phyloP scores from a whole-genome alignment of 2,329 filamentous ascomycete genomes.

The Coniella lustricola region DNA sequence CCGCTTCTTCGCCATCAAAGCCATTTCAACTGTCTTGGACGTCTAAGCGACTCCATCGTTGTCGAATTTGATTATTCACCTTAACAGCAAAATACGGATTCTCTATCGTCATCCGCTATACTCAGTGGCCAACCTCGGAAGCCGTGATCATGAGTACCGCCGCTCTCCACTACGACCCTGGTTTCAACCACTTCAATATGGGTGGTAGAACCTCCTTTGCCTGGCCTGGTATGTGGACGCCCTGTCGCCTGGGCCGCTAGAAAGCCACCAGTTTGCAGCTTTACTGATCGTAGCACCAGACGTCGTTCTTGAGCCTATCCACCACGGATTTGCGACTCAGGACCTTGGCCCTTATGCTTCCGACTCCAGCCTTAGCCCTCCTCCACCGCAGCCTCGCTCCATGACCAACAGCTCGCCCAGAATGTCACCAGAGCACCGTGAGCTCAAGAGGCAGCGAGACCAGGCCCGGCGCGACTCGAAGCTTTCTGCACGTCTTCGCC shows the following conservation, averaged over 20 bases:
- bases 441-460: constrained; percentile 55
- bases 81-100: too few species aligned
- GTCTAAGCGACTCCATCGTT: not conserved
- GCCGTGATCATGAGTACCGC: constrained; percentile 34
- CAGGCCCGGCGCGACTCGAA: constrained; percentile 53
- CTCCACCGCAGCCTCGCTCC: constrained; percentile 42
- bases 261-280: too few species aligned
- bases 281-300: not conserved
- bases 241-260: not conserved
- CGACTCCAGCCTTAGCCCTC: constrained; percentile 45
- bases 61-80: too few species aligned
- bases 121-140: constrained; percentile 17
- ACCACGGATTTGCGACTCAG: constrained; percentile 33
- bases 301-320: constrained; percentile 25
- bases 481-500: constrained; percentile 41
- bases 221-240: constrained; percentile 38
- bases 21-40: too few species aligned
- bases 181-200: constrained; percentile 44
- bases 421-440: constrained; percentile 53
- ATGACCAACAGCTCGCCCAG: constrained; percentile 52
- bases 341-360: constrained; percentile 43
- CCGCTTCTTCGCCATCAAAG: too few species aligned
- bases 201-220: constrained; percentile 42
- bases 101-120: too few species aligned
- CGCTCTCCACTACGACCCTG: constrained; percentile 43